Base-by-base conservation (phyloP, 2,329 filamentous ascomycete genomes). In the Colletotrichum tamarilloi region DNA sequence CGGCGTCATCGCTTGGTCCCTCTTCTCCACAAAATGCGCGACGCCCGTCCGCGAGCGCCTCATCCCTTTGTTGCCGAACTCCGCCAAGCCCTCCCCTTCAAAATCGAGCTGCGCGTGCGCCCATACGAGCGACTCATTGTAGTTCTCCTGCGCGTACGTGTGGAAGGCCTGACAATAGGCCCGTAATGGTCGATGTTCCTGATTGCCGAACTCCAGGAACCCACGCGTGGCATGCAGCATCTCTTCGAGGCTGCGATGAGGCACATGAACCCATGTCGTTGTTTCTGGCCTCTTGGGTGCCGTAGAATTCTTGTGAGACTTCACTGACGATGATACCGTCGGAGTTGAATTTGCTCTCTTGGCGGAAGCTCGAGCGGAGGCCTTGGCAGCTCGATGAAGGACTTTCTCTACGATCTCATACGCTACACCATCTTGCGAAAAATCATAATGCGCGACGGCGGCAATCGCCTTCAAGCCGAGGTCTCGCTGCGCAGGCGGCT, bases 41-140 rank as follows among this genome's bases (percentile, higher is more conserved):
- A 73, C 70, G 69, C 53, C 65, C 69, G 70, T 73, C 32, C 67
- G 70, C 60, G 60, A 65, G 62, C 28, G 66, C 66, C 32, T 65
- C 67, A 70, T 46, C 60, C 14, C n/a, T 24, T 11, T 32, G 42
- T 42, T 65, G 67, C 67, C 67, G 70, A 60, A 57, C 3, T 60
- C 55, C 59, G 66, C 67, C 26, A 60, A 57, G 60, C 60, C 16
- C 19, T 46, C 32, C 5, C 60, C 53, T 24, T 30, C 42, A 28
- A 70, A 70, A 42, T 55, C 26, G 24, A 70, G 38, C 42, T 67
- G 62, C 14, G 68, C 62, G 24, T 53, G 38, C 1, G 67, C 59
- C 52, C 59, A 58, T 24, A 65, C 24, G 14, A 66, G 22, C 19
- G 35, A 35, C 52, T 72, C 60, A 42, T 24, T 65, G 22, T 42